phyloP scores from a whole-genome alignment of 2,329 filamentous ascomycete genomes.

The Sodiomyces alkalinus region DNA sequence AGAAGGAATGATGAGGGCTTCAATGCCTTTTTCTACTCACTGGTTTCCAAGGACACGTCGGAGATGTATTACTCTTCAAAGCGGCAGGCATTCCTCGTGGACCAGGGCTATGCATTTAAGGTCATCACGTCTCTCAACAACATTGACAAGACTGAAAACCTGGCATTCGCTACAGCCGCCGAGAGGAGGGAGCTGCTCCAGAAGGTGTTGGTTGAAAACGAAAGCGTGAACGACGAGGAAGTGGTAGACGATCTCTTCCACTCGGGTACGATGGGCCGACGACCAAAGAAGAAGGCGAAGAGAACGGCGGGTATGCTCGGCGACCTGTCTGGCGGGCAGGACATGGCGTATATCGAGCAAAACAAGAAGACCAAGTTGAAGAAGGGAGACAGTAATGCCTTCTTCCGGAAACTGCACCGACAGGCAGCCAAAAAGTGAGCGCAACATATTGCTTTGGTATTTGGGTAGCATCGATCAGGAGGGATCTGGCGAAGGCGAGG shows the following conservation, averaged over 20 bases:
- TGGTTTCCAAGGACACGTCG: slow-evolving; percentile 92
- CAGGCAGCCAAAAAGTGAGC: slow-evolving; percentile 29
- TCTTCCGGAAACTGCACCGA: slow-evolving; percentile 52
- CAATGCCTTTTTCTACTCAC: slow-evolving; percentile 96
- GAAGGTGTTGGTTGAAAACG: slow-evolving; percentile 79
- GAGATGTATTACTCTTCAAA: slow-evolving; percentile 98
- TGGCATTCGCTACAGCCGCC: slow-evolving; percentile 64
- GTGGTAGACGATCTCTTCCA: slow-evolving; percentile 45
- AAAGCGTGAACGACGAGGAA: slow-evolving; percentile 56
- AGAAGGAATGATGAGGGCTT: slow-evolving; percentile 94
- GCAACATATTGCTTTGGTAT: no score
- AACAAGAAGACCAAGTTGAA: slow-evolving; percentile 56
- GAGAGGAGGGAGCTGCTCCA: slow-evolving; percentile 78
- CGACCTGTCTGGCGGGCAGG: slow-evolving; percentile 78
- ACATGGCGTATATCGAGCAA: slow-evolving; percentile 92
- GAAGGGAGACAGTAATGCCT: slow-evolving; percentile 39
- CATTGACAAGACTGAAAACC: slow-evolving; percentile 66
- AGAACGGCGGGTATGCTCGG: slow-evolving; percentile 74
- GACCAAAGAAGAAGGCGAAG: slow-evolving; percentile 35
- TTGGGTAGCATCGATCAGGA: no score
- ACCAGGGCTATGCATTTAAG: slow-evolving; percentile 98
- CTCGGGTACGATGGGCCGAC: slow-evolving; percentile 26
- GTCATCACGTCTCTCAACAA: slow-evolving; percentile 93
- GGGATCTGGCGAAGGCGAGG: no score
- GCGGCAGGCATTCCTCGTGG: slow-evolving; percentile 89